Conservation (phyloP, 306 rosid species). For the Glycine latifolia region DNA sequence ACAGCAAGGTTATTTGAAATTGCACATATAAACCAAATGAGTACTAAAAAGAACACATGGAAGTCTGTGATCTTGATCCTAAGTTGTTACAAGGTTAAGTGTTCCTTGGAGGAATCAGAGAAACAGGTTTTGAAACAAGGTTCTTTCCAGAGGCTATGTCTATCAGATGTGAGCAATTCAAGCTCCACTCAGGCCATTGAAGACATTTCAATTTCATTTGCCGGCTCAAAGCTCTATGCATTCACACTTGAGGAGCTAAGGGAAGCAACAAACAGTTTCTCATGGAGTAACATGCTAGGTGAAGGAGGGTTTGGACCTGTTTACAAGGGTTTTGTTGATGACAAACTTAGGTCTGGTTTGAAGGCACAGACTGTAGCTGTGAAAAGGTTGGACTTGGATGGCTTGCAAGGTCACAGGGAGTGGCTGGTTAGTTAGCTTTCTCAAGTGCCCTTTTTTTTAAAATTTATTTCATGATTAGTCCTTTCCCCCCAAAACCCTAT, state of each 20-base stretch:
- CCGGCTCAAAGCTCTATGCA: slow-evolving; percentile 65
- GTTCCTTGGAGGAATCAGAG: slow-evolving; percentile 48
- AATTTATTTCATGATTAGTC: neutral
- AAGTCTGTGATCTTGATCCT: slow-evolving; percentile 65
- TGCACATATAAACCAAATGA: slow-evolving; percentile 45
- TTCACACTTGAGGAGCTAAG: slow-evolving; percentile 75
- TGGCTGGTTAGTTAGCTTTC: slow-evolving; percentile 88
- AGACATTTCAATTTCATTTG: slow-evolving; percentile 72
- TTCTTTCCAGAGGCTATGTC: slow-evolving; percentile 68
- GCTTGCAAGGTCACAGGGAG: slow-evolving; percentile 89
- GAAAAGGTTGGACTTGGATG: slow-evolving; percentile 78
- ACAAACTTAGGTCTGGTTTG: slow-evolving; percentile 64
- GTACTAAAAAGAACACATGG: slow-evolving; percentile 64
- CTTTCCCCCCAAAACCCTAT: neutral
- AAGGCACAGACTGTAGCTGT: slow-evolving; percentile 89
- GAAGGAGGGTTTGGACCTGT: slow-evolving; percentile 98
- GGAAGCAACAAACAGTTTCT: slow-evolving; percentile 66
- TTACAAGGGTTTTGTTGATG: slow-evolving; percentile 79
- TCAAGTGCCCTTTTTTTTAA: neutral
- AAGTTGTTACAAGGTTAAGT: slow-evolving; percentile 60
- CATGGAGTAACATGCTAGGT: slow-evolving; percentile 74
- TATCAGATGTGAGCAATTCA: slow-evolving; percentile 69
- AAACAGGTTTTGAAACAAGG: slow-evolving; percentile 45
- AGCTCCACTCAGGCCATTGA: slow-evolving; percentile 61
- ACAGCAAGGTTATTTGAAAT: slow-evolving; percentile 22